Conservation (phyloP, 768 basidiomycete genomes). For the Leccinum subtestaceum region DNA sequence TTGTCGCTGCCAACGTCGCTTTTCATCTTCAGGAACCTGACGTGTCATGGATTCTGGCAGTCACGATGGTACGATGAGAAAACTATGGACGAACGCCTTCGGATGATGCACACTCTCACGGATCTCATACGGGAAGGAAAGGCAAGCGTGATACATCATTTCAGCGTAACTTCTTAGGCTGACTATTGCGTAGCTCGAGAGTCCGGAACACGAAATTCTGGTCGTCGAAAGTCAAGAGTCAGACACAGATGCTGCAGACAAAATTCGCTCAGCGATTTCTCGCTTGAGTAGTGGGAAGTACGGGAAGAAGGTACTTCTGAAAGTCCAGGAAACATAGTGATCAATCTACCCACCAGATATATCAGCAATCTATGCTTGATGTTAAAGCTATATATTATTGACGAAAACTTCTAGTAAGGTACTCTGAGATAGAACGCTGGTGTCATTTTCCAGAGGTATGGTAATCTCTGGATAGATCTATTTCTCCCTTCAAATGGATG, state of each 20-base stretch:
- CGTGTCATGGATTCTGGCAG: slow-evolving; percentile 77
- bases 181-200: slow-evolving; percentile 49
- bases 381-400: neutral
- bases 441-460: slow-evolving; percentile 27
- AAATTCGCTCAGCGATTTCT: slow-evolving; percentile 34
- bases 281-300: slow-evolving; percentile 36
- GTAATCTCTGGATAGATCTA: slow-evolving; percentile 82
- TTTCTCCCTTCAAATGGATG: slow-evolving; percentile 79
- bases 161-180: slow-evolving; percentile 1
- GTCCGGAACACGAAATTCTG: slow-evolving; percentile 69
- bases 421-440: neutral
- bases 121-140: slow-evolving; percentile 52
- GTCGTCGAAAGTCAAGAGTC: slow-evolving; percentile 40
- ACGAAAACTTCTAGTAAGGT: neutral
- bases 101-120: slow-evolving; percentile 50
- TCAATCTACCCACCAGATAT: neutral
- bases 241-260: slow-evolving; percentile 37
- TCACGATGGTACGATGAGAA: slow-evolving; percentile 62
- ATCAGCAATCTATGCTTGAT: neutral
- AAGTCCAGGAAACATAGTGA: slow-evolving; percentile 31
- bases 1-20: slow-evolving; percentile 71
- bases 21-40: slow-evolving; percentile 85
- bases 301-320: slow-evolving; percentile 51
- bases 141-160: slow-evolving; percentile 33
- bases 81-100: slow-evolving; percentile 45